Evolutionary conservation across 345 rosid species (phyloP).

Genomic region (Crucihimalaya himalaica): DNA sequence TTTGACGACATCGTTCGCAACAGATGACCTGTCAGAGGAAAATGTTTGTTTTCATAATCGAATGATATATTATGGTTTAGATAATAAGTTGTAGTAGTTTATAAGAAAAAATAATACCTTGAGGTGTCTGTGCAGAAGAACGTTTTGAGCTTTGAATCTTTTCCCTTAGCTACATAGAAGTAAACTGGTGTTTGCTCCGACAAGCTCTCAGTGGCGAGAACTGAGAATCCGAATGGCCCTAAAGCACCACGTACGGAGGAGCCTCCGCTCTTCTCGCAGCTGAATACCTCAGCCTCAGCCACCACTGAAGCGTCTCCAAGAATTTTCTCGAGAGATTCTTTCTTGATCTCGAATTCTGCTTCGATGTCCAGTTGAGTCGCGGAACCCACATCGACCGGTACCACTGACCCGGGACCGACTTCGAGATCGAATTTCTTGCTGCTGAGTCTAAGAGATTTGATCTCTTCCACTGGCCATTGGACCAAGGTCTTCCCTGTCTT

Average conservation of each 20-base stretch:
- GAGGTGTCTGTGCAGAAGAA: conserved; percentile 76
- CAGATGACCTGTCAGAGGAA: conserved; percentile 59
- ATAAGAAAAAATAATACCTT: conserved; percentile 46
- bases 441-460: conserved; percentile 68
- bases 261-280: conserved; percentile 56
- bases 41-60: not conserved
- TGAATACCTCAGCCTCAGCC: conserved; percentile 49
- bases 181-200: conserved; percentile 84
- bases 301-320: conserved; percentile 26
- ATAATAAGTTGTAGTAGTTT: not conserved
- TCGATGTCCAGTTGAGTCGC: conserved; percentile 72
- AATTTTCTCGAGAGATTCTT: conserved; percentile 49
- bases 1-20: conserved; percentile 63
- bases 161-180: conserved; percentile 68
- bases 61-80: not conserved
- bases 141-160: conserved; percentile 57
- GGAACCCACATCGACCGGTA: conserved; percentile 56
- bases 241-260: conserved; percentile 65
- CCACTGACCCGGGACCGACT: conserved; percentile 58
- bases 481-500: conserved; percentile 67
- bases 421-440: conserved; percentile 49
- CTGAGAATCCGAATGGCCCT: conserved; percentile 89
- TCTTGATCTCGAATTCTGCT: conserved; percentile 73
- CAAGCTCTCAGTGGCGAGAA: conserved; percentile 64
- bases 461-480: conserved; percentile 91